Base-by-base conservation (phyloP, 106 monocot species). In the Dendrobium nobile region DNA sequence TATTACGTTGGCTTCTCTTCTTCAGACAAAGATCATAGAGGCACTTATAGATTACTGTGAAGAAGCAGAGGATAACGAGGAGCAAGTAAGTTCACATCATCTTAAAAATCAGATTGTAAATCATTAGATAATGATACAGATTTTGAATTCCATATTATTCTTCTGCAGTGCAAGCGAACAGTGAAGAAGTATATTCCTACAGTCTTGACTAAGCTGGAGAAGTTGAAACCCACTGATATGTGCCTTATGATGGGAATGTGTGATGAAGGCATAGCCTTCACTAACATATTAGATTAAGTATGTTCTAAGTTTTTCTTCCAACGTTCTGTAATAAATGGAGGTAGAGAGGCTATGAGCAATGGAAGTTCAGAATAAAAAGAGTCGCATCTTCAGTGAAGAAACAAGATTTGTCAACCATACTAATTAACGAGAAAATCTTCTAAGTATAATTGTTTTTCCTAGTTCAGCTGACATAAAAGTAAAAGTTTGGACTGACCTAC, bases 201-300 rank as follows among this genome's bases (percentile, higher is more conserved):
- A 11, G 42, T 85, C 7, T 42, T 85, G 54, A 33, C 26, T 43
- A 80, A 80, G 56, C 67, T 85, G 9, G 80, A 72, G 24, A 85
- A 81, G 70, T 9, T 81, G 72, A 85, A 81, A 45, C 26, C 85
- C n/a, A 44, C 41, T 13, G 84, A 75, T 17, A 6, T 79, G 79
- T 84, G 84, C 84, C 55, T 59, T 48, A 75, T 84, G 84, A 65
- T 84, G 17, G 79, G 75, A n/a, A 51, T 84, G 47, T 84, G 84
- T 41, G 79, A 75, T 33, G 84, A 84, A 40, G 72, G 51, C 47
- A 65, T 79, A 11, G 43, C 61, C 22, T n/a, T 75, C 19, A 16
- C 18, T 74, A 43, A 42, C 9, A 70, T 27, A 4, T 70, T 31
- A 31, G 11, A 74, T 43, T 33, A 70, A 15, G 33, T 6, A 4